Evolutionary conservation across 331 rosid genomes (phyloP), one percentile per base, ranked within the genome.

Genomic region (Pyracantha coccinea): DNA sequence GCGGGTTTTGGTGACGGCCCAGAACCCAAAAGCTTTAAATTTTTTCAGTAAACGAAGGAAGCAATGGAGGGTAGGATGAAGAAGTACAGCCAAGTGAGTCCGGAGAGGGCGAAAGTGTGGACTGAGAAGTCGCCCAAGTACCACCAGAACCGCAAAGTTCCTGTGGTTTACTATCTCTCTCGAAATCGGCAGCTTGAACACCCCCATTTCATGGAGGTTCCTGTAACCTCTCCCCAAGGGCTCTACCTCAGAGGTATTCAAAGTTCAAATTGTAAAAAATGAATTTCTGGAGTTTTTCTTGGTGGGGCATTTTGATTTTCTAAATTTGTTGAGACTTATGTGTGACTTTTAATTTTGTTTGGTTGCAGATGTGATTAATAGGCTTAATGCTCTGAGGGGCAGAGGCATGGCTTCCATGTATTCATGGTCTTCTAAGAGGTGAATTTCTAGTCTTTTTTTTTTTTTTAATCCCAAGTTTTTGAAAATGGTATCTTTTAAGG

Each of bases 391-490:
- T 72, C 81, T 87, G 73, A 85, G 98, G 83, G 98, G 98, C 67
- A 90, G 93, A 88, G 98, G 98, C 78, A 89, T 93, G 87, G 88
- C 96, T 81, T 78, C 87, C 61, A 61, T 85, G 85, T 90, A 90
- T 74, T 84, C 98, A 71, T 93, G 98, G 98, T 91, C 98, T 59
- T 90, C 92, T 68, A 93, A 93, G 79, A 93, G 98, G 98, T 91
- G 64, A 86, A 3, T 21, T 41, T 52, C 66, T 69, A 58, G 13
- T 27, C 32, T 4, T 47, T 69, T 63, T 63, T n/a, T 28, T 16
- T 32, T 15, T 33, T 35, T 33, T 33, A 38, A 11, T 13, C 68
- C 33, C 55, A 59, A 28, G 8, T 8, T 31, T 20, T 50, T 32
- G 58, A 44, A 31, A 57, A 75, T 68, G 8, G 41, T 7, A 4